phyloP scores from a whole-genome alignment of 257 asterid species.

The Solanum tarapatanum region DNA sequence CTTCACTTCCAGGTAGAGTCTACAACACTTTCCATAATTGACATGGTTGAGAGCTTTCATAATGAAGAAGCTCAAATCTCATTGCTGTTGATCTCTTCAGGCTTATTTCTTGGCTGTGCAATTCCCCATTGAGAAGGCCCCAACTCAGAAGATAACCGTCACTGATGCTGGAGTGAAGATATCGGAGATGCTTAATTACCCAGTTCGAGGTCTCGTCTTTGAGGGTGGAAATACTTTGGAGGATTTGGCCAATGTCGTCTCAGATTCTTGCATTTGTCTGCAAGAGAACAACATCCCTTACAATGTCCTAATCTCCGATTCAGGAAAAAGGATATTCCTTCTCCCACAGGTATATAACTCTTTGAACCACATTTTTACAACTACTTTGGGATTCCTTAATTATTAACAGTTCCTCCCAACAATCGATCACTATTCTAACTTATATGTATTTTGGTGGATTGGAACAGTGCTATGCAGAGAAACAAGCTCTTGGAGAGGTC shows the following conservation, averaged over 20 bases:
- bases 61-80: background rate
- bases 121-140: conserved; percentile 60
- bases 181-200: conserved; percentile 60
- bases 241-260: conserved; percentile 57
- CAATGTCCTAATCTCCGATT: conserved; percentile 76
- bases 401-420: background rate
- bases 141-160: conserved; percentile 42
- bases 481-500: conserved; percentile 95
- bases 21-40: background rate
- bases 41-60: background rate
- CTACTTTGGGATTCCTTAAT: background rate
- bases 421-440: background rate
- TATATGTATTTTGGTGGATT: background rate
- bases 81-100: background rate
- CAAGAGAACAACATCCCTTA: conserved; percentile 80
- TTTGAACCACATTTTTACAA: background rate
- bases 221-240: conserved; percentile 64
- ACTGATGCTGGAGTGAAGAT: conserved; percentile 47
- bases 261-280: conserved; percentile 72
- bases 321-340: conserved; percentile 73
- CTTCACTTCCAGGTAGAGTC: conserved; percentile 69
- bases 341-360: conserved; percentile 75
- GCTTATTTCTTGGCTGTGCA: conserved; percentile 58
- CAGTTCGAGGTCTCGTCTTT: conserved; percentile 73
- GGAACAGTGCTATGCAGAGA: conserved; percentile 92